These are phyloP conservation scores for Glycine latifolia DNA, from an alignment of 306 rosid species.

Conservation along the genomic window DNA sequence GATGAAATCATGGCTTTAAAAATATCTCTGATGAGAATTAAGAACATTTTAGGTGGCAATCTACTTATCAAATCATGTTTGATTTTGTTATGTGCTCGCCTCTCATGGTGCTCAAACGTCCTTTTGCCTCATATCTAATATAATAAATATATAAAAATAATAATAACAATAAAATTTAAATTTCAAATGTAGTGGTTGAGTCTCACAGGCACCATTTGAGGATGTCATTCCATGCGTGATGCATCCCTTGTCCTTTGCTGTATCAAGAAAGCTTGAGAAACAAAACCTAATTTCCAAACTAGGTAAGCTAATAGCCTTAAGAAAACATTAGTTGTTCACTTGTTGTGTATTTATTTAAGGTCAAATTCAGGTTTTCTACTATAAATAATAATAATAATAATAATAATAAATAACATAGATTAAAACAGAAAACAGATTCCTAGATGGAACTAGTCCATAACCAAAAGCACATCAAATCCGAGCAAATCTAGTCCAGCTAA, in stretches of 20 bases:
- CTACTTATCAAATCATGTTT: conserved; percentile 27
- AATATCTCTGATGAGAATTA: conserved; percentile 9
- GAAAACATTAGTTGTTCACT: not conserved
- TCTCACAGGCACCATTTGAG: conserved; percentile 17
- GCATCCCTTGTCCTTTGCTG: not conserved
- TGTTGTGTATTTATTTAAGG: not conserved
- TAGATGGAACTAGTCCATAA: conserved; percentile 11
- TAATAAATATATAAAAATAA: not conserved
- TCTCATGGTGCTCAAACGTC: not conserved
- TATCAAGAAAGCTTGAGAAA: conserved; percentile 4
- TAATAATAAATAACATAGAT: not conserved
- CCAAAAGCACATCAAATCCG: conserved; percentile 49
- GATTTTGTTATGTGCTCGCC: conserved; percentile 16
- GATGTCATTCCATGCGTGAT: not conserved
- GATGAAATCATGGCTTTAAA: not conserved
- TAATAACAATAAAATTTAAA: not conserved
- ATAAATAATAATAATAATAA: not conserved
- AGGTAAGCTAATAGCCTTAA: conserved; percentile 2
- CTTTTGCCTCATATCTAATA: conserved; percentile 3
- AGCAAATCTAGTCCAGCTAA: conserved; percentile 56
- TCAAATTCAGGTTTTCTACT: conserved; percentile 1
- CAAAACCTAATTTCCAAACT: conserved; percentile 12
- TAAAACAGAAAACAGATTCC: not conserved
- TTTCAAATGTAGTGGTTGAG: conserved; percentile 18
- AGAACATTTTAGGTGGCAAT: conserved; percentile 31